phyloP scores from a whole-genome alignment of 495 filamentous ascomycete genomes.

The Evernia prunastri region DNA sequence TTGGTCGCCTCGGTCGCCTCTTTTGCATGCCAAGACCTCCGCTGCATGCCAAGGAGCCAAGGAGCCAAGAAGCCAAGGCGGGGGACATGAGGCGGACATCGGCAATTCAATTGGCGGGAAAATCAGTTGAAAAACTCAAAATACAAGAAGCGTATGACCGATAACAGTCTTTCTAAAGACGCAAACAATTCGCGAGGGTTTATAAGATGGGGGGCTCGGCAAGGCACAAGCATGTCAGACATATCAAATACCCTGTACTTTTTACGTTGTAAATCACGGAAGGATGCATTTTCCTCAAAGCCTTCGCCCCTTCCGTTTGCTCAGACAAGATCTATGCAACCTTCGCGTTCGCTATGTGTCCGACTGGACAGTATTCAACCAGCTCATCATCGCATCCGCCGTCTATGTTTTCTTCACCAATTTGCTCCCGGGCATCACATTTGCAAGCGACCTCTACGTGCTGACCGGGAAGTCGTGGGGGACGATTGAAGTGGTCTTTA shows the following conservation, averaged over 20 bases:
- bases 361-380: constrained; percentile 66
- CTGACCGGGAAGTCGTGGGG: constrained; percentile 62
- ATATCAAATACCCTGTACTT: neutral
- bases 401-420: constrained; percentile 75
- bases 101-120: neutral
- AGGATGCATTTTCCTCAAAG: neutral
- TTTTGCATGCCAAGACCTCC: neutral
- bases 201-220: neutral
- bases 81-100: neutral
- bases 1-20: too few species aligned
- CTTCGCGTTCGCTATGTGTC: constrained; percentile 51
- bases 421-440: constrained; percentile 65
- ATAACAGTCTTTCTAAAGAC: too few species aligned
- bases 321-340: constrained; percentile 54
- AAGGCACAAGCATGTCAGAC: too few species aligned
- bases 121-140: too few species aligned
- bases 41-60: neutral
- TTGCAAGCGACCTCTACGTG: constrained; percentile 62
- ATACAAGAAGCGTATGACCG: too few species aligned
- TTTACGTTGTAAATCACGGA: neutral
- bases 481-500: constrained; percentile 66
- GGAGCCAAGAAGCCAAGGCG: too few species aligned
- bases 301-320: constrained; percentile 38
- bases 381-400: constrained; percentile 61
- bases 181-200: neutral